Percentiles rank a stretch among this genome's conserved stretches.
Conservation (phyloP, 306 rosid genomes). For the Cicer yamashitae region DNA sequence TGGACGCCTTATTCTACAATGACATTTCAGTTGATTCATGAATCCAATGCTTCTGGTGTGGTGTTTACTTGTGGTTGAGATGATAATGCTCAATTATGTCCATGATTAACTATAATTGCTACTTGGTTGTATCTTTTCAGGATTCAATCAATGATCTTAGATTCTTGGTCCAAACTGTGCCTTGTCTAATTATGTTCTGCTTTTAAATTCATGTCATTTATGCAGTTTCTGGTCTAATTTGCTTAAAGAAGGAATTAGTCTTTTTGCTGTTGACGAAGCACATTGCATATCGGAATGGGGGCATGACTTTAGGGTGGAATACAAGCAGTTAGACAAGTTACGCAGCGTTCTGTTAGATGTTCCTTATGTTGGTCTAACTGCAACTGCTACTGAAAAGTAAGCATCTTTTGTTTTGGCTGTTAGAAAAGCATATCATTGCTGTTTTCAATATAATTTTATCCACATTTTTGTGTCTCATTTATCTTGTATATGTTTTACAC, state of each 20-base stretch:
- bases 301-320: slow-evolving; percentile 89
- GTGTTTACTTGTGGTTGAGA: slow-evolving; percentile 26
- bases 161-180: background rate
- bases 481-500: slow-evolving; percentile 26
- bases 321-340: slow-evolving; percentile 76
- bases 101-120: slow-evolving; percentile 11
- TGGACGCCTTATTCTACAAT: background rate
- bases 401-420: slow-evolving; percentile 43
- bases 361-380: slow-evolving; percentile 90
- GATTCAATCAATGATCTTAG: background rate
- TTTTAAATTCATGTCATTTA: slow-evolving; percentile 29
- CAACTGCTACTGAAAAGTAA: slow-evolving; percentile 91
- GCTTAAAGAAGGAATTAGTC: slow-evolving; percentile 75
- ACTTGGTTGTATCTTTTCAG: slow-evolving; percentile 21
- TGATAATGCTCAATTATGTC: slow-evolving; percentile 17
- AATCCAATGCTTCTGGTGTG: slow-evolving; percentile 25
- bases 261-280: slow-evolving; percentile 93
- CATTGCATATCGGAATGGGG: slow-evolving; percentile 99
- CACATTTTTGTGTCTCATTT: slow-evolving; percentile 25
- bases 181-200: slow-evolving; percentile 34
- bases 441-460: slow-evolving; percentile 33
- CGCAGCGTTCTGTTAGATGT: slow-evolving; percentile 73
- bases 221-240: slow-evolving; percentile 93
- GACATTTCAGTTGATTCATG: slow-evolving; percentile 30
- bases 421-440: slow-evolving; percentile 33